Evolutionary conservation across 148 eudicot genomes (phyloP), one percentile per base, ranked within the genome.

Genomic region (Beta vulgaris): DNA sequence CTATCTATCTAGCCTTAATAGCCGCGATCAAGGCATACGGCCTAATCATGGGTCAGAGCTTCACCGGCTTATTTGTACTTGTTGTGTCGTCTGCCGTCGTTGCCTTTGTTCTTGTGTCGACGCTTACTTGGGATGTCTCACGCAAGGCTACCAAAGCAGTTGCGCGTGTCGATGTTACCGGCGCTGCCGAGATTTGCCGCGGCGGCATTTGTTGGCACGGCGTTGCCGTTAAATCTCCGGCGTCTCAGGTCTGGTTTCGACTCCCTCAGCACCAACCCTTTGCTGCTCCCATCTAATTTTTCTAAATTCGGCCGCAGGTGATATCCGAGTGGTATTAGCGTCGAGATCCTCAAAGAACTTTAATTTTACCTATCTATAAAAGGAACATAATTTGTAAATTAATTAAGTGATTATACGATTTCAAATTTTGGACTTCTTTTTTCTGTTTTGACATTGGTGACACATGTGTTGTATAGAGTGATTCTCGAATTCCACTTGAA

Each of bases 121-220:
- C 88, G 18, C 79, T 91, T n/a, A 83, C 86, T 39, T 91, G 97
- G 97, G 97, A 91, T 63, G 89, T 91, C 43, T 88, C 86, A 5
- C 87, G 88, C 18, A 91, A 91, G 72, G 87, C 82, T 37, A 73
- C 86, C 57, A 58, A 43, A 61, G 84, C 85, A 11, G 23, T 48
- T 69, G 69, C 63, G 15, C 84, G 80, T 37, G 85, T 76, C 34
- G 80, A 68, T 32, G 78, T 31, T 48, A 16, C 2, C 43, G 57
- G 23, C 67, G 44, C 37, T 23, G 61, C 77, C 48, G 86, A 72
- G 67, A 73, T 73, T 54, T 87, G 97, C 31, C 85, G 86, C 7
- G 97, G 97, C 10, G 97, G 97, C 25, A 91, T 91, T 44, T 91
- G 97, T 59, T 91, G 97, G 97, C 97, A 91, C 68, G 97, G 93